Percentiles rank a stretch among this genome's conserved stretches.
Conservation (phyloP, 805 yeast genomes). For the Wickerhamomyces pijperi region DNA sequence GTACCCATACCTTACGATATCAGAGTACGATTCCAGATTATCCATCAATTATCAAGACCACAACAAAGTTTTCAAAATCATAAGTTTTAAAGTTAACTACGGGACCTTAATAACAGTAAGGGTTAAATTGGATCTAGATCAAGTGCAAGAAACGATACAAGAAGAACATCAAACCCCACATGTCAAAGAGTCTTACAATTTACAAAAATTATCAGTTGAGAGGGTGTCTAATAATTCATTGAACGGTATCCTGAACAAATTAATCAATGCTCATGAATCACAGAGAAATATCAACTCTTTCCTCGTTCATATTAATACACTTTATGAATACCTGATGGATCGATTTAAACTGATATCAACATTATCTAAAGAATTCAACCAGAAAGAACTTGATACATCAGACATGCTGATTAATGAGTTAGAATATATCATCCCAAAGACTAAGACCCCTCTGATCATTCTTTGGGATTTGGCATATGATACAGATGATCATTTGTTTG, state of each 20-base stretch:
- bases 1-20: conserved; percentile 13
- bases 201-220: background rate
- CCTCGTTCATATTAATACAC: background rate
- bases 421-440: too few species aligned
- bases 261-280: background rate
- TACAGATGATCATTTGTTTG: background rate
- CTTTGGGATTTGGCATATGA: background rate
- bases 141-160: background rate
- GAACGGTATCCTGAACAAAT: too few species aligned
- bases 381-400: too few species aligned
- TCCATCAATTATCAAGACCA: conserved; percentile 6
- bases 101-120: background rate
- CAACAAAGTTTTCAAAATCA: background rate
- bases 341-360: too few species aligned
- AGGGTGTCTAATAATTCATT: background rate
- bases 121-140: background rate
- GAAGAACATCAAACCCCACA: background rate
- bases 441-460: too few species aligned
- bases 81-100: background rate
- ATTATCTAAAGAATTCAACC: too few species aligned
- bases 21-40: conserved; percentile 7
- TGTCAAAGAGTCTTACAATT: background rate
- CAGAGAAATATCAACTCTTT: background rate
- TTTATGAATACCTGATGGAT: background rate
- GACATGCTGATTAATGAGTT: too few species aligned